These are phyloP conservation scores for Knoxdaviesia proteae DNA, from an alignment of 2,329 filamentous ascomycete species.

Conservation along the genomic window DNA sequence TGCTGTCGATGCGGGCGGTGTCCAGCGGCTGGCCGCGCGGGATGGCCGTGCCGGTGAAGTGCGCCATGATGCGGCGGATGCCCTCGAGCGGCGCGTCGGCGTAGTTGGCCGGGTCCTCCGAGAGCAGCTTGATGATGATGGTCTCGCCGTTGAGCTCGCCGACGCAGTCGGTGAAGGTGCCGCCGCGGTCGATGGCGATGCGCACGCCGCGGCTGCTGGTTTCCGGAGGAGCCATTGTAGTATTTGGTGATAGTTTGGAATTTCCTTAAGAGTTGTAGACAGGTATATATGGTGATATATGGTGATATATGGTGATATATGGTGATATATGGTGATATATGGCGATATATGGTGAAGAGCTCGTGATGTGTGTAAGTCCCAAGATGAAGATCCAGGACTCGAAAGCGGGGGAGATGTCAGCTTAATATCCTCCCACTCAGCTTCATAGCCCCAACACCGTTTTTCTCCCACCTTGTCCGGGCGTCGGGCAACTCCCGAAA, in stretches of 20 bases:
- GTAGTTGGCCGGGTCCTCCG: constrained; percentile 80
- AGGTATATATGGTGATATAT: too few relatives aligned
- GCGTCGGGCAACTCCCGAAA: too few relatives aligned
- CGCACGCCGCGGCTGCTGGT: constrained; percentile 35
- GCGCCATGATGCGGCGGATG: constrained; percentile 66
- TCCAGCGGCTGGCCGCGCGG: constrained; percentile 63
- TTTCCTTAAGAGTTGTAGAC: neutral
- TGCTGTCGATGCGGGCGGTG: constrained; percentile 67
- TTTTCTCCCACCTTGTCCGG: too few relatives aligned
- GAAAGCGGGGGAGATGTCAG: too few relatives aligned
- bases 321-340: too few relatives aligned
- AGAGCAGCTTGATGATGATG: constrained; percentile 70
- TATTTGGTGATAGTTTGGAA: neutral
- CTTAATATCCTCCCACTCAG: too few relatives aligned
- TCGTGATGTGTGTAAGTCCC: too few relatives aligned
- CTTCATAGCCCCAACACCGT: too few relatives aligned
- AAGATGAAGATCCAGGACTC: too few relatives aligned
- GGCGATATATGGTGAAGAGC: too few relatives aligned
- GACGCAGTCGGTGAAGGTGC: constrained; percentile 84
- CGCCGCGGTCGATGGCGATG: constrained; percentile 62
- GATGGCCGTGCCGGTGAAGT: constrained; percentile 54
- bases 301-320: too few relatives aligned
- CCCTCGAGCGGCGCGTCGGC: constrained; percentile 78
- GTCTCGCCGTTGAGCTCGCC: constrained; percentile 64
- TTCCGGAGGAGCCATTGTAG: constrained; percentile 15